Conservation (phyloP, 1,284 basidiomycete species). For the Inonotus obliquus region DNA sequence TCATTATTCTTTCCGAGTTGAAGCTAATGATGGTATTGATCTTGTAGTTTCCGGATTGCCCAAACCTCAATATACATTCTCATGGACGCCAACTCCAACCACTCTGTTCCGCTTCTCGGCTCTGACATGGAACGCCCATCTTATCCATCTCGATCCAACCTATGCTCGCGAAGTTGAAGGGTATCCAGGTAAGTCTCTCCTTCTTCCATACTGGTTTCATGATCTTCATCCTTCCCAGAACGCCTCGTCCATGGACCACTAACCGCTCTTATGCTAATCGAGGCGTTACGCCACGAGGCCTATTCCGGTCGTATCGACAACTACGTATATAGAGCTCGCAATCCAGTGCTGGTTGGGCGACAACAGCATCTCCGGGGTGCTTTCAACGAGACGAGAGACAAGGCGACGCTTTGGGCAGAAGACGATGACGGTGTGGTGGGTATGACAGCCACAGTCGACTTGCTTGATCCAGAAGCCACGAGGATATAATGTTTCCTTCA, state of each 20-base stretch:
- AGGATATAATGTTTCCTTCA: too few species aligned
- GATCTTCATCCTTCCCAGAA: constrained; percentile 37
- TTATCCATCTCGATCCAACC: constrained; percentile 69
- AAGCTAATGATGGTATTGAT: neutral
- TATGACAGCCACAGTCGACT: constrained; percentile 55
- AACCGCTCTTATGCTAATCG: constrained; percentile 73
- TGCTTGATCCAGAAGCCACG: neutral
- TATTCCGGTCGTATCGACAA: constrained; percentile 38
- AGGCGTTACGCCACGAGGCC: constrained; percentile 35
- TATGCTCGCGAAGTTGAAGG: constrained; percentile 66
- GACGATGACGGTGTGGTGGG: constrained; percentile 60
- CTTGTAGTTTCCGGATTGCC: constrained; percentile 47
- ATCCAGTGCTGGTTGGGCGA: constrained; percentile 64
- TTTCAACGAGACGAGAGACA: constrained; percentile 29
- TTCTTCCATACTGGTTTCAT: neutral
- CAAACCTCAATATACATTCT: constrained; percentile 54
- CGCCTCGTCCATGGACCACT: constrained; percentile 80
- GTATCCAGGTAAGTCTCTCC: constrained; percentile 49
- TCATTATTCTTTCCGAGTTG: neutral
- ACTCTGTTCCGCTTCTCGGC: constrained; percentile 84
- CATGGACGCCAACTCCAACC: constrained; percentile 60
- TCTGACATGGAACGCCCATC: constrained; percentile 74
- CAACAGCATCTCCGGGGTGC: constrained; percentile 50
- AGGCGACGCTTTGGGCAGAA: constrained; percentile 46
- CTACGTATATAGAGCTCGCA: constrained; percentile 73